Evolutionary conservation across 2,329 filamentous ascomycete species (phyloP), one percentile per base, ranked within the genome.

Genomic region (Elsinoe australis): DNA sequence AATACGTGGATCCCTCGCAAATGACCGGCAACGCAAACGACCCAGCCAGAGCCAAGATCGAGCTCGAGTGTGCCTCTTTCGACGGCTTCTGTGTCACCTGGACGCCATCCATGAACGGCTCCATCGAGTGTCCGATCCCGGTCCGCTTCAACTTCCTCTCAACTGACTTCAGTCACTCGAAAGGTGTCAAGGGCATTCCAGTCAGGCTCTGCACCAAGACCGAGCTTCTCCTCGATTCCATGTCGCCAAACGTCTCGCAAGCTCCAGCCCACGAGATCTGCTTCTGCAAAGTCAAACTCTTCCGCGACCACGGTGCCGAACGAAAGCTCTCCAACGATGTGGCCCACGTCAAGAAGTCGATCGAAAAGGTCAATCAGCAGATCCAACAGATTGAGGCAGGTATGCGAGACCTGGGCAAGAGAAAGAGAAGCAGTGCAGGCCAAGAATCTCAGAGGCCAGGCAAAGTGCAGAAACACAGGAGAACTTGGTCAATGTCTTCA

Each of bases 61-160:
- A 75, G 51, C 64, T 75, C 19, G 72, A 75, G 50, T 67, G 63
- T 19, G 82, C 86, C 3, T 94, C 88, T 0, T 95, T 95, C 55
- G 90, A 96, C 61, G 89, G 90, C 0, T 96, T 96, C 63, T 90
- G 83, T 5, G 87, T 96, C 3, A 78, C 82, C 4, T 96, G 90
- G 90, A 64, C 54, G 32, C 61, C 63, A 22, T 83, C 87, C 0
- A 66, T 76, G 33, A 82, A 81, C 41, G 80, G 82, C 0, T 67
- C 71, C 0, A 71, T 83, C 3, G 88, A 95, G 58, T 92, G 88
- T 64, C 85, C 81, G 41, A 80, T 98, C 49, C 85, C 88, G 6
- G 87, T 96, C 9, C 85, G 92, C 36, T 98, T 96, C 74, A 98
- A 98, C 68, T 98, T 98, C 62, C 73, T 98, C 0, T 98, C 92